Evolutionary conservation across 225 moss, liverwort and hornwort species (phyloP), one percentile per base, ranked within the genome.

Genomic region (Asterella californica): DNA sequence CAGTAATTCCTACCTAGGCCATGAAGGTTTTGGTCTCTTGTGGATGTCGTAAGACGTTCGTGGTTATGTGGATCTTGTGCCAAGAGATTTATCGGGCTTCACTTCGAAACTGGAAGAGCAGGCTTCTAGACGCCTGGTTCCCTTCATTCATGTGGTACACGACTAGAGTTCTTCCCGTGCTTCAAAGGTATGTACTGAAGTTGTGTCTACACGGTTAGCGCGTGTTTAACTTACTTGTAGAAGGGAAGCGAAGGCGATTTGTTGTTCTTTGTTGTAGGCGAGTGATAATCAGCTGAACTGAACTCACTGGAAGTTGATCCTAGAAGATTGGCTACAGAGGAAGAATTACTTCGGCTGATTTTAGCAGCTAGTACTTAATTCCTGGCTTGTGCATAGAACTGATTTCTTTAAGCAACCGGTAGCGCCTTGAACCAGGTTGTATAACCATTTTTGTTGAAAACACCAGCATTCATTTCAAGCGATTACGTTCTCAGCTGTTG

Each of bases 71-170:
- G n/a, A n/a, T n/a, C n/a, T n/a, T n/a, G n/a, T n/a, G n/a, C n/a
- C n/a, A n/a, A n/a, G n/a, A n/a, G n/a, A n/a, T n/a, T n/a, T n/a
- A n/a, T n/a, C n/a, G n/a, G n/a, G n/a, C n/a, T n/a, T n/a, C n/a
- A n/a, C n/a, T n/a, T n/a, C n/a, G n/a, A n/a, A n/a, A n/a, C n/a
- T n/a, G n/a, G n/a, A n/a, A n/a, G n/a, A n/a, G n/a, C n/a, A n/a
- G n/a, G n/a, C n/a, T n/a, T n/a, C n/a, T n/a, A n/a, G n/a, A n/a
- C n/a, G n/a, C n/a, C n/a, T n/a, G n/a, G n/a, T n/a, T n/a, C n/a
- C n/a, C n/a, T n/a, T n/a, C n/a, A n/a, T n/a, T n/a, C 64, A 85
- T 85, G 62, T 99, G 94, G 97, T 94, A 90, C 79, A 84, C 82
- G 32, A 82, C 62, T 78, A 92, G 93, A 81, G 93, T 99, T 52